Evolutionary conservation across 768 basidiomycete genomes (phyloP), one percentile per base, ranked within the genome.

Genomic region (Boletus pseudopeckii): DNA sequence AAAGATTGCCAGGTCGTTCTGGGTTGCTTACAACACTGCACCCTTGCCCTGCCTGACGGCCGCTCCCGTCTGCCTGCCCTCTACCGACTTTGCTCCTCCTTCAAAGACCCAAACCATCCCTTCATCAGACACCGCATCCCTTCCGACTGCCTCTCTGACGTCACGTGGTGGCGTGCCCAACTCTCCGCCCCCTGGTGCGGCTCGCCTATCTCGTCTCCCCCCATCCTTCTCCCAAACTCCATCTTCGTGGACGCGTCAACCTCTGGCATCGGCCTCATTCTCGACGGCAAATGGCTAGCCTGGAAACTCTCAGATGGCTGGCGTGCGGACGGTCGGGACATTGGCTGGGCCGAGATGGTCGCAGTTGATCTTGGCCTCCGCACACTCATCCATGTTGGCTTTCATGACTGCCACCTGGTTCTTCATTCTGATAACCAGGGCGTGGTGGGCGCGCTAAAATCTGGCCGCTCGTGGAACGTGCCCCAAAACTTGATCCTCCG

Each of bases 381-480:
- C 2, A 34, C 48, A 0, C 13, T 49, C 1, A 24, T 47, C 11
- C 55, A 69, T 0, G 45, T 63, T 0, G 65, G 66, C 1, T 57
- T 64, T 32, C 6, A 3, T 0, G 55, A 66, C 6, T 60, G 55
- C 6, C 66, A 65, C 18, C 41, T 77, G 4, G 40, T 53, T 0
- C 49, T 81, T 1, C 65, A 67, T 7, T 78, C 75, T 0, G 77
- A 81, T 55, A 79, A 80, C 52, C 33, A 58, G 7, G 74, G 74
- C 0, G 74, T 78, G 0, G 66, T 80, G 1, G 24, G 45, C 0
- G 45, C 54, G 0, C 22, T 60, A 0, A 48, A 38, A 4, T 24
- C 59, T 0, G 50, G 54, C 3, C 18, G 26, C 7, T 60, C 55
- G 3, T 26, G 28, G 4, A 55, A 22, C 17, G 0, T 33, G 0